phyloP scores from a whole-genome alignment of 805 yeast genomes.

The Candida berthetii region DNA sequence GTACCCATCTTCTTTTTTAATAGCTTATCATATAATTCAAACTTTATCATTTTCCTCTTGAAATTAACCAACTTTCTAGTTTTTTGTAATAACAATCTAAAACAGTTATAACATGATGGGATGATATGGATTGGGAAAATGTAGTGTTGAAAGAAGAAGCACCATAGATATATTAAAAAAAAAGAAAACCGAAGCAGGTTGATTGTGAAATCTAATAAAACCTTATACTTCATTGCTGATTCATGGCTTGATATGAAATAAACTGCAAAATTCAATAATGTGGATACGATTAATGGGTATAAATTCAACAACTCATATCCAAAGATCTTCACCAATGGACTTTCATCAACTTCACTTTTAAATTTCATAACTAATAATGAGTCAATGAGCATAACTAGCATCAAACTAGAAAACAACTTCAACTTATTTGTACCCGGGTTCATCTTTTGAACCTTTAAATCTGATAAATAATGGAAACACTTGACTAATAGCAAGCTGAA shows the following conservation, averaged over 20 bases:
- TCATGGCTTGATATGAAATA: neutral
- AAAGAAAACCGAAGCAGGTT: conserved; percentile 7
- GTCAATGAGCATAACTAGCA: conserved; percentile 3
- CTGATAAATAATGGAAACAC: conserved; percentile 15
- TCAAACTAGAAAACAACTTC: conserved; percentile 1
- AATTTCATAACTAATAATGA: conserved; percentile 1
- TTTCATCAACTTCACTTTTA: neutral
- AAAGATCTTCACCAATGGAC: conserved; percentile 4
- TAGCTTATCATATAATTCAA: conserved; percentile 3
- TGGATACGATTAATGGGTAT: conserved; percentile 9
- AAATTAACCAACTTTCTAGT: conserved; percentile 10
- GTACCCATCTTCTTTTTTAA: too few relatives aligned
- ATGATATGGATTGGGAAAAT: conserved; percentile 10
- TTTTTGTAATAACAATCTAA: conserved; percentile 13
- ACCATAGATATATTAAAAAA: conserved; percentile 9
- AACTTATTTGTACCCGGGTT: neutral
- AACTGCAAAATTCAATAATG: conserved; percentile 6
- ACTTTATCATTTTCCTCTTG: conserved; percentile 5
- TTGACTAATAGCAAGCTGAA: conserved; percentile 9
- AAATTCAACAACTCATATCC: conserved; percentile 14
- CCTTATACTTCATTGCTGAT: neutral
- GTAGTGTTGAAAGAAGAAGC: conserved; percentile 5
- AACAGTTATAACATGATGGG: conserved; percentile 14
- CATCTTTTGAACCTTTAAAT: conserved; percentile 5
- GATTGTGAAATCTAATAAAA: conserved; percentile 5